Evolutionary conservation across 345 rosid species (phyloP), one percentile per base, ranked within the genome.

Genomic region (Combretum micranthum): DNA sequence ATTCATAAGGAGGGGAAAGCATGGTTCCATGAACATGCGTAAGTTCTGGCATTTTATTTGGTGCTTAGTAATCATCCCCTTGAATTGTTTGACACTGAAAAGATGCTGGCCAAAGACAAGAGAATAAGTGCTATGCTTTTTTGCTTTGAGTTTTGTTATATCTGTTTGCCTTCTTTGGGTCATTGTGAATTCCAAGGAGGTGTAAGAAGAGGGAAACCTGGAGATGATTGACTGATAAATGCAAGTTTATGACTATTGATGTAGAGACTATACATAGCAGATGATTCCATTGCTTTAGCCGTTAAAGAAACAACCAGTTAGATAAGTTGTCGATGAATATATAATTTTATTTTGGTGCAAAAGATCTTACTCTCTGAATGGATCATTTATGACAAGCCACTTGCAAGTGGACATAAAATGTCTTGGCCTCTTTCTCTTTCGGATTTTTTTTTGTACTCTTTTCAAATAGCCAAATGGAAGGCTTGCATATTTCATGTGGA

Each of bases 161-260:
- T 44, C 50, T 26, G 61, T 64, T 26, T 14, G 42, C 57, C 37
- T 49, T 44, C 32, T 12, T 60, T 57, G 47, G 59, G 59, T 66
- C 60, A 71, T 63, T 62, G 73, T 50, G 61, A 59, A 65, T 66
- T 68, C 50, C 73, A 53, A 72, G 47, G 67, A 66, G 55, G 47
- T 23, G 44, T 44, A 42, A 63, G 23, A 17, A 52, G 15, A 48
- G 17, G 39, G 45, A 52, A 20, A 50, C 20, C 47, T 14, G 13
- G 57, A 47, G 5, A n/a, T 54, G 17, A 8, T 54, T 37, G 37
- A n/a, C 32, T 37, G 20, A 32, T 54, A 20, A 37, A 18, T 54
- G 57, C 42, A 32, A 17, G 44, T 0, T 7, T 21, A 32, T 32
- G 39, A 32, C 9, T 32, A 32, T 32, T 32, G 39, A 32, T 32